phyloP scores from a whole-genome alignment of 2,329 filamentous ascomycete genomes.

The Shiraia bambusicola region DNA sequence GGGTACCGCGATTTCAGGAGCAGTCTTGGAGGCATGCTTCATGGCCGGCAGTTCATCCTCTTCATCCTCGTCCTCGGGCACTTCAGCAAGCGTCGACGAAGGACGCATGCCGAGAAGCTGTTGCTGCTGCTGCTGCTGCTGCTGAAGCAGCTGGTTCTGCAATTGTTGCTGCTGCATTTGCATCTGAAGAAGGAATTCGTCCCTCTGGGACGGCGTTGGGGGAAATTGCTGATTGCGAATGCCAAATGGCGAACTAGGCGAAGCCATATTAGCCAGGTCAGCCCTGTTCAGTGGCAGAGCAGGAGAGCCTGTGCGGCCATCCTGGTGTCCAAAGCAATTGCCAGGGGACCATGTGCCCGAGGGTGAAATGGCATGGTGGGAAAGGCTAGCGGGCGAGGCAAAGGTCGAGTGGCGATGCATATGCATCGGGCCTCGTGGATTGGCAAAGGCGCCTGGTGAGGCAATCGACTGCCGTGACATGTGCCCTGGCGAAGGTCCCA shows the following conservation, averaged over 20 bases:
- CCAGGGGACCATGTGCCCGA: constrained; percentile 47
- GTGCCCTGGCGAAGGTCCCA: constrained; percentile 56
- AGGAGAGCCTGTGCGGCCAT: constrained; percentile 49
- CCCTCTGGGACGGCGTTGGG: constrained; percentile 37
- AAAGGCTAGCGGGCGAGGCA: constrained; percentile 67
- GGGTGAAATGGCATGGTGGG: constrained; percentile 62
- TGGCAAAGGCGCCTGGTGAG: constrained; percentile 70
- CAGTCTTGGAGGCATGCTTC: constrained; percentile 43
- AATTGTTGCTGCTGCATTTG: constrained; percentile 56
- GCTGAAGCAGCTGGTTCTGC: constrained; percentile 52
- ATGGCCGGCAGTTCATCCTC: constrained; percentile 43
- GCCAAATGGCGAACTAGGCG: constrained; percentile 63
- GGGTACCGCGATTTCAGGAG: constrained; percentile 60
- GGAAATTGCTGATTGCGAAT: constrained; percentile 49
- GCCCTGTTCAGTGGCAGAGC: constrained; percentile 39
- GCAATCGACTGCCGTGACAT: constrained; percentile 64
- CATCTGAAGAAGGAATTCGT: constrained; percentile 48
- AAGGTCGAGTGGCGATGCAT: constrained; percentile 73
- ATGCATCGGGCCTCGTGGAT: constrained; percentile 54
- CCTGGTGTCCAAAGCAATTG: constrained; percentile 40
- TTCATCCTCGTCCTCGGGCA: constrained; percentile 74
- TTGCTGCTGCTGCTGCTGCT: constrained; percentile 49
- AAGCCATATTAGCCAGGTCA: constrained; percentile 40
- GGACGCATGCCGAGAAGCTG: constrained; percentile 50
- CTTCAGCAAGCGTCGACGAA: constrained; percentile 61